A percentile compares a stretch with the other conserved stretches of the same genome.
These are phyloP conservation scores for Thraustotheca clavata DNA, from an alignment of 352 stramenopile genomes.

Conservation along the genomic window DNA sequence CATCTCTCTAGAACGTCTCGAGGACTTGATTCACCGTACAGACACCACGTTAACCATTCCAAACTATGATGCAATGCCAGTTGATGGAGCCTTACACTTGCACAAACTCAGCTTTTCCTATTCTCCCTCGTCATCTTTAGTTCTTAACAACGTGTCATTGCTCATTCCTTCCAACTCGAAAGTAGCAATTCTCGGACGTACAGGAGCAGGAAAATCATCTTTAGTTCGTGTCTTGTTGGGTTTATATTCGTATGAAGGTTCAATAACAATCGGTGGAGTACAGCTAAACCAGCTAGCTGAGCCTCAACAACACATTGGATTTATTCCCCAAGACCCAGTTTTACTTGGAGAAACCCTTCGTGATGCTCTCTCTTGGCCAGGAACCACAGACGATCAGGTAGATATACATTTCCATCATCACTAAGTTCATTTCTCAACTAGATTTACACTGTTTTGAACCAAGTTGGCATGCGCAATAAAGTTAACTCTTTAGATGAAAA, in stretches of 20 bases:
- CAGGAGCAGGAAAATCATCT: constrained; percentile 27
- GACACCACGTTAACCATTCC: background rate
- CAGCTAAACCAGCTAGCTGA: background rate
- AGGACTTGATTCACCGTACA: background rate
- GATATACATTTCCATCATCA: background rate
- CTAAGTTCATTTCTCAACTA: background rate
- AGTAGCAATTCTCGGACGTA: constrained; percentile 26
- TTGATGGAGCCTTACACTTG: background rate
- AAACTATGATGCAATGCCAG: background rate
- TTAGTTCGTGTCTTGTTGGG: constrained; percentile 24
- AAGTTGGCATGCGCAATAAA: background rate
- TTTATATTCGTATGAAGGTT: constrained; percentile 17
- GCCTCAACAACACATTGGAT: constrained; percentile 2
- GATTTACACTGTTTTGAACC: constrained; percentile 13
- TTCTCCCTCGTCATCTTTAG: background rate
- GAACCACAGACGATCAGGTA: background rate
- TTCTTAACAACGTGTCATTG: constrained; percentile 19
- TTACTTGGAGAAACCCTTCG: constrained; percentile 14
- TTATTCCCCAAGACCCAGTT: constrained; percentile 24
- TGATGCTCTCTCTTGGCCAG: background rate
- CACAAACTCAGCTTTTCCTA: constrained; percentile 2
- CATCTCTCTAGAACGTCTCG: constrained; percentile 10
- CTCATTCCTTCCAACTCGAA: constrained; percentile 8
- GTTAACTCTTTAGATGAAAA: constrained; percentile 9
- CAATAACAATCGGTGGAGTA: background rate